phyloP scores from a whole-genome alignment of 2,329 filamentous ascomycete genomes.

The Ilyonectria robusta region DNA sequence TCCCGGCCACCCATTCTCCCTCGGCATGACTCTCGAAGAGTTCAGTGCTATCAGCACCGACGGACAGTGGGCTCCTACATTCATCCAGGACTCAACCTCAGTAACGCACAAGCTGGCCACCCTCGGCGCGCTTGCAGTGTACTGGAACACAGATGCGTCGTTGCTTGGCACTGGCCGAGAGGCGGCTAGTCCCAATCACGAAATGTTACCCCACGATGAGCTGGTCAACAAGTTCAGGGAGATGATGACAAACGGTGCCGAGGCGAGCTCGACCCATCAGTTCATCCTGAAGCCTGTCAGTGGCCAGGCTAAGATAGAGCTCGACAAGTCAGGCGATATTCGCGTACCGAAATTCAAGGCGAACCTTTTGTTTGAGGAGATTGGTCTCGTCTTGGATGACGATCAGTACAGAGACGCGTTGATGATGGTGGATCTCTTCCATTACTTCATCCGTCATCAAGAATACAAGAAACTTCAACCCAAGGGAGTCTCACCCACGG shows the following conservation, averaged over 20 bases:
- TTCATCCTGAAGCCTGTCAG: conserved; percentile 97
- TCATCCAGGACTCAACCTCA: conserved; percentile 87
- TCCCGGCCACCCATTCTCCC: conserved; percentile 93
- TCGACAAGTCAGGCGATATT: conserved; percentile 90
- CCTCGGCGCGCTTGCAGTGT: conserved; percentile 89
- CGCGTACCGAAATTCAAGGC: conserved; percentile 90
- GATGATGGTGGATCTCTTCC: conserved; percentile 98
- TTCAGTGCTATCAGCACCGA: conserved; percentile 98
- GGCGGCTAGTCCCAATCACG: conserved; percentile 60
- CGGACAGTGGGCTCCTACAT: conserved; percentile 93
- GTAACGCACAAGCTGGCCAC: conserved; percentile 95
- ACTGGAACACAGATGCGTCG: conserved; percentile 96
- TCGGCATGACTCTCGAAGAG: conserved; percentile 93
- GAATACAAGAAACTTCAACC: conserved; percentile 96
- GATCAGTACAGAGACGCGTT: conserved; percentile 96
- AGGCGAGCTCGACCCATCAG: conserved; percentile 76
- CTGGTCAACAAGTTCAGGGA: conserved; percentile 83
- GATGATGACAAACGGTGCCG: conserved; percentile 83
- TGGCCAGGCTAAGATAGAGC: conserved; percentile 92
- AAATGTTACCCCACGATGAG: conserved; percentile 79
- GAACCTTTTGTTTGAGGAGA: conserved; percentile 93
- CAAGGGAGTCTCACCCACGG: conserved; percentile 83
- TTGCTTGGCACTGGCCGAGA: conserved; percentile 88
- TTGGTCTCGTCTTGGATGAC: conserved; percentile 97
- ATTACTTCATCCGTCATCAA: conserved; percentile 97